phyloP scores from a whole-genome alignment of 257 asterid species.

The Coffea eugenioides region DNA sequence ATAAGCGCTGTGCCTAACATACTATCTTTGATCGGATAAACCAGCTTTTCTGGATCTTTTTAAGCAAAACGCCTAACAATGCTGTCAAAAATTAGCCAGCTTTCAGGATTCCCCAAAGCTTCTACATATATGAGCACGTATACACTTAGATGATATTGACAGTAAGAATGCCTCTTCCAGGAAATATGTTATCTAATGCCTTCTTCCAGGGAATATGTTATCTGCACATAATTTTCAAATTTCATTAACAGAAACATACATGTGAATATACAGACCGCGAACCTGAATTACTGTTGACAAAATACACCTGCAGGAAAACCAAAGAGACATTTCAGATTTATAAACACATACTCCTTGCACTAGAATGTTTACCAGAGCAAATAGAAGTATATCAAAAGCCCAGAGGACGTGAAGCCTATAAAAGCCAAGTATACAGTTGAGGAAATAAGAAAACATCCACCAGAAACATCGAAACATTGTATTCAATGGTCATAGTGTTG shows the following conservation, averaged over 20 bases:
- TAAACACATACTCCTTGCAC: slow-evolving; percentile 14
- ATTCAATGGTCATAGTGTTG: slow-evolving; percentile 24
- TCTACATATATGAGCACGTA: slow-evolving; percentile 17
- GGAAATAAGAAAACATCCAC: background rate
- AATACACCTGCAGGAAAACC: slow-evolving; percentile 85
- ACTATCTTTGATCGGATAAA: background rate
- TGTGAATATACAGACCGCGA: slow-evolving; percentile 52
- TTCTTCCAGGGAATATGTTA: slow-evolving; percentile 9
- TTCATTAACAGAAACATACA: slow-evolving; percentile 36
- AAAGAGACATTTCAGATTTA: slow-evolving; percentile 66
- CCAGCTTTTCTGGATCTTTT: slow-evolving; percentile 17
- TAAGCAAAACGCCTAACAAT: background rate
- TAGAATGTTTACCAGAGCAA: background rate
- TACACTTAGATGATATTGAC: slow-evolving; percentile 11
- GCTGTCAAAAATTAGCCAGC: slow-evolving; percentile 19
- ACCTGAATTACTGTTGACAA: slow-evolving; percentile 59
- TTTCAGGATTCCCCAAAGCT: slow-evolving; percentile 18
- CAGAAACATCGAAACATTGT: slow-evolving; percentile 22
- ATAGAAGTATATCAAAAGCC: slow-evolving; percentile 3
- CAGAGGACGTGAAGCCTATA: slow-evolving; percentile 3
- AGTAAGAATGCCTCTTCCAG: slow-evolving; percentile 23
- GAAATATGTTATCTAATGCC: slow-evolving; percentile 29
- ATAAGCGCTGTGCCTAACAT: background rate
- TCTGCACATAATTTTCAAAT: slow-evolving; percentile 35
- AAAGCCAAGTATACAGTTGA: slow-evolving; percentile 2